phyloP scores from a whole-genome alignment of 352 stramenopile genomes.

The Bremia lactucae region DNA sequence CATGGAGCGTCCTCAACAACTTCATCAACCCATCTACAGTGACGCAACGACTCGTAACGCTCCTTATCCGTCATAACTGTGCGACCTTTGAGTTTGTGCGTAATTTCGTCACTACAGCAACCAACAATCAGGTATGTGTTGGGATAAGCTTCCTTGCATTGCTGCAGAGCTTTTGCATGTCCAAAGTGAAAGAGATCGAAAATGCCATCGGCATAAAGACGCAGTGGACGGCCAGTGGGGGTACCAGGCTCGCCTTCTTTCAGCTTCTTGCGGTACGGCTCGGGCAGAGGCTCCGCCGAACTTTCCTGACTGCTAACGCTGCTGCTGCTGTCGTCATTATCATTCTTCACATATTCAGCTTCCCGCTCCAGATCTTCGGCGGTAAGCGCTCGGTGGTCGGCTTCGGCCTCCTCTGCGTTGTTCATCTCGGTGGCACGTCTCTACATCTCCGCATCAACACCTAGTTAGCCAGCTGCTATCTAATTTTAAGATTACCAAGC shows the following conservation, averaged over 20 bases:
- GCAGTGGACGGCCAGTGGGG: slow-evolving; percentile 60
- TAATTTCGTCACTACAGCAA: slow-evolving; percentile 80
- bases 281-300: slow-evolving; percentile 16
- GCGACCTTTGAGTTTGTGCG: slow-evolving; percentile 79
- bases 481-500: neutral
- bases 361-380: slow-evolving; percentile 10
- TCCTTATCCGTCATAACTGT: slow-evolving; percentile 85
- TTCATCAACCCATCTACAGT: slow-evolving; percentile 84
- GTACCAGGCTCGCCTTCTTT: slow-evolving; percentile 58
- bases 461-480: slow-evolving; percentile 5
- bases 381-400: slow-evolving; percentile 7
- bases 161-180: slow-evolving; percentile 78
- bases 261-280: slow-evolving; percentile 52
- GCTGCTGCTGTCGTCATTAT: slow-evolving; percentile 6
- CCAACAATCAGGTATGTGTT: slow-evolving; percentile 82
- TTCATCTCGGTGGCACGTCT: slow-evolving; percentile 30
- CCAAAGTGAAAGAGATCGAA: slow-evolving; percentile 87
- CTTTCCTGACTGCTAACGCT: slow-evolving; percentile 18
- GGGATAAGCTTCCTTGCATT: slow-evolving; percentile 81
- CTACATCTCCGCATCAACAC: slow-evolving; percentile 8
- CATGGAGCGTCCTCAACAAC: slow-evolving; percentile 82
- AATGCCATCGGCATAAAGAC: slow-evolving; percentile 82
- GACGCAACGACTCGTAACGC: slow-evolving; percentile 75
- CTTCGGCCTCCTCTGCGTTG: slow-evolving; percentile 24
- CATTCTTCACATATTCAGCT: slow-evolving; percentile 9